phyloP scores from a whole-genome alignment of 768 basidiomycete species.

The Hericium rajendrae region DNA sequence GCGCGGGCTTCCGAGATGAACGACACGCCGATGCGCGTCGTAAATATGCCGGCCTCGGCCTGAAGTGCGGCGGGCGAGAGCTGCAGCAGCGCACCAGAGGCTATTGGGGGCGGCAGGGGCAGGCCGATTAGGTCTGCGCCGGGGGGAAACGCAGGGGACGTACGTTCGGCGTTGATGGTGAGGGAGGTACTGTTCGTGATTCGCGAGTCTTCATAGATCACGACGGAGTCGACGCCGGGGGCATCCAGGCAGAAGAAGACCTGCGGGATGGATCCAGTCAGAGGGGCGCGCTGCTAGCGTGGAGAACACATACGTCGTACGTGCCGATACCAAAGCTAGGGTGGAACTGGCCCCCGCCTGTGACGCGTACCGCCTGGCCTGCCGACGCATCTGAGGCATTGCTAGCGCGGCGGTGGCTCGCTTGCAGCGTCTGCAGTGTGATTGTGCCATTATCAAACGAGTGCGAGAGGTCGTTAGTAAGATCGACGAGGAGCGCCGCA shows the following conservation, averaged over 20 bases:
- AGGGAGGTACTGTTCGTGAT: background rate
- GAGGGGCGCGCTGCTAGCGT: no score
- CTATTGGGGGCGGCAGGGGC: no score
- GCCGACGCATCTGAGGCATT: background rate
- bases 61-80: background rate
- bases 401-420: no score
- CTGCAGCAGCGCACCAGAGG: background rate
- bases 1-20: slow-evolving; percentile 54
- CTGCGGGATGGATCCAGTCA: background rate
- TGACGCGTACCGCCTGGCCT: background rate
- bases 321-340: background rate
- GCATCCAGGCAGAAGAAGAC: background rate
- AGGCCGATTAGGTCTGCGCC: no score
- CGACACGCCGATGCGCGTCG: slow-evolving; percentile 56
- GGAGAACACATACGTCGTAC: background rate
- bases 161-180: background rate
- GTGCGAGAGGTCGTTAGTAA: background rate
- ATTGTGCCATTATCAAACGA: background rate
- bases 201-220: background rate
- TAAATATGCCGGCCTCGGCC: slow-evolving; percentile 30
- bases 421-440: background rate
- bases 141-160: background rate
- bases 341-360: background rate
- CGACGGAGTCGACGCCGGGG: background rate
- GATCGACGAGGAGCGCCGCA: background rate